These are phyloP conservation scores for Xylariaceae sp. DNA, from an alignment of 2,329 filamentous ascomycete species.

Conservation along the genomic window DNA sequence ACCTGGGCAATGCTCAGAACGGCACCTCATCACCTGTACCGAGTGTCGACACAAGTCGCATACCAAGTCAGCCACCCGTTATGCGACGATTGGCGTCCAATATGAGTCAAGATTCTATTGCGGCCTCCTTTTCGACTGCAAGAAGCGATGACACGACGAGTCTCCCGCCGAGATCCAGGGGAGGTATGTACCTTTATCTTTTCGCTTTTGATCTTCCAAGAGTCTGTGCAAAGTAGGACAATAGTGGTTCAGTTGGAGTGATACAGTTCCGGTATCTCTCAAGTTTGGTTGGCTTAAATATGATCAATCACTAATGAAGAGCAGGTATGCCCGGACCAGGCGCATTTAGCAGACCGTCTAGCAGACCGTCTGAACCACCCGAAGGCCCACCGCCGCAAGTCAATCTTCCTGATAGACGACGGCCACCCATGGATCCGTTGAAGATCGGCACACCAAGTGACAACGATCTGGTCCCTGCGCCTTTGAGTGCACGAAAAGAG, in stretches of 20 bases:
- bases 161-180: conserved; percentile 50
- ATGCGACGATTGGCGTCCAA: conserved; percentile 49
- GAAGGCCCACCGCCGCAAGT: conserved; percentile 34
- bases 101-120: conserved; percentile 56
- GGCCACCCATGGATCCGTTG: conserved; percentile 62
- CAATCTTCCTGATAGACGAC: conserved; percentile 57
- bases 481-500: conserved; percentile 46
- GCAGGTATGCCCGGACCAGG: conserved; percentile 34
- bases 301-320: too few relatives aligned
- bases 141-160: conserved; percentile 51
- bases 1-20: conserved; percentile 35
- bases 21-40: conserved; percentile 45
- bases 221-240: too few relatives aligned
- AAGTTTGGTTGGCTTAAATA: too few relatives aligned
- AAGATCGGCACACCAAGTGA: conserved; percentile 46
- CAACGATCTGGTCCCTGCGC: conserved; percentile 54
- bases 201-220: too few relatives aligned
- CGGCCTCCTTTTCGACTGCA: conserved; percentile 42
- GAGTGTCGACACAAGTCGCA: conserved; percentile 47
- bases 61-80: conserved; percentile 37
- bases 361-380: conserved; percentile 27
- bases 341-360: conserved; percentile 35
- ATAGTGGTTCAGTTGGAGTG: too few relatives aligned
- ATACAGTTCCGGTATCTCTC: too few relatives aligned
- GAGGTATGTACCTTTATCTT: conserved; percentile 30